A percentile compares a stretch with the other conserved stretches of the same genome.
Conservation (phyloP, 2,329 filamentous ascomycete species). For the Monilinia fructicola region DNA sequence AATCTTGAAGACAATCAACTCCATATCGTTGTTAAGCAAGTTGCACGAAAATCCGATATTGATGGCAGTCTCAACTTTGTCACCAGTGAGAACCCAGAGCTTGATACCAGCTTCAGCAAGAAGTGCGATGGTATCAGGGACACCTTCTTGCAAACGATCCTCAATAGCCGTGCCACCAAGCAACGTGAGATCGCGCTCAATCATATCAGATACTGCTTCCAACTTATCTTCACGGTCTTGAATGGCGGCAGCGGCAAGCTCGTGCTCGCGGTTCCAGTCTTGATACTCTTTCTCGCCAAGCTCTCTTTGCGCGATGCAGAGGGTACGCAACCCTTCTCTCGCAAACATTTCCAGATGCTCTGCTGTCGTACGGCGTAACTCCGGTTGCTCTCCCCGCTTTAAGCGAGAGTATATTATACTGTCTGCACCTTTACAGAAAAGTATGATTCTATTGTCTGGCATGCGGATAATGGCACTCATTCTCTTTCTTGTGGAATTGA, state of each 20-base stretch:
- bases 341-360: constrained; percentile 98
- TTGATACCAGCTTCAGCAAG: constrained; percentile 95
- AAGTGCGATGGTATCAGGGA: constrained; percentile 90
- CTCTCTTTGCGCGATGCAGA: constrained; percentile 86
- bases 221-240: constrained; percentile 89
- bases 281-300: constrained; percentile 81
- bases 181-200: constrained; percentile 85
- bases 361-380: constrained; percentile 79
- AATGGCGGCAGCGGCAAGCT: constrained; percentile 79
- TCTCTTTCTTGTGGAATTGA: constrained; percentile 93
- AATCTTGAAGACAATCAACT: constrained; percentile 85
- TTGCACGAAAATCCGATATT: constrained; percentile 99
- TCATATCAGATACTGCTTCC: constrained; percentile 82
- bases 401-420: constrained; percentile 95
- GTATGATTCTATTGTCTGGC: constrained; percentile 83
- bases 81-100: constrained; percentile 95
- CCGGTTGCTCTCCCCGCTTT: constrained; percentile 78
- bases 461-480: constrained; percentile 98
- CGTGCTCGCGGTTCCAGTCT: constrained; percentile 82
- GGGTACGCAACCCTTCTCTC: constrained; percentile 86
- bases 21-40: constrained; percentile 95
- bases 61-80: constrained; percentile 99
- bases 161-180: constrained; percentile 96
- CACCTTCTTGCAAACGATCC: constrained; percentile 92
- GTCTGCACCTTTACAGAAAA: constrained; percentile 97